Evolutionary conservation across 805 yeast genomes (phyloP), one percentile per base, ranked within the genome.

Genomic region (Cyberlindnera mississippiensis): DNA sequence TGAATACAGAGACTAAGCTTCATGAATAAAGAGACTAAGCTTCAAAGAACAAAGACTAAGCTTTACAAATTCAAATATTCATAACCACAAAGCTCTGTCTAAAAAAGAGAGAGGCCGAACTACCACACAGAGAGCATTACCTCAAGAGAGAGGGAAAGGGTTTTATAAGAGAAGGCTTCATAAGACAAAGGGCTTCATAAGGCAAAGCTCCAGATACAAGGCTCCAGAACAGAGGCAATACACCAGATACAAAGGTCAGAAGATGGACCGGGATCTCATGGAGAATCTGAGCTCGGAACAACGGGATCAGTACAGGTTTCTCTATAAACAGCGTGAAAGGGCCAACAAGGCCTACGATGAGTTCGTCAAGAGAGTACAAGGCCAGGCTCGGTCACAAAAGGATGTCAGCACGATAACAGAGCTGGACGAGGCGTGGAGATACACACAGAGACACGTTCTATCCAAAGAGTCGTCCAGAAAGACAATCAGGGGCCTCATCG

Each of bases 371-470:
- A 13, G 19, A 7, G 14, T 10, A 6, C 17, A 29, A 14, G 11
- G 17, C 5, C 18, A 27, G 12, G 29, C 8, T 8, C 27, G 10
- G 8, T 11, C 27, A 24, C 27, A 24, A 11, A 11, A 11, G 3
- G 37, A 36, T 8, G 40, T 40, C 6, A 4, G 12, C 13, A 20
- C 11, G 4, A 33, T 41, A 10, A 24, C 6, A 2, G 20, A 28
- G 9, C 15, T 36, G 10, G 36, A 35, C 4, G 40, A 39, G 33
- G 46, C 46, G 9, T 39, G 43, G 46, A 9, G 6, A 11, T 43
- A 35, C 12, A 39, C 38, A 19, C 27, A 28, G 20, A n/a, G 18
- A 14, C n/a, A 39, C 14, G n/a, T 43, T 3, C 29, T 43, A 7
- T 8, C 28, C n/a, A n/a, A n/a, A n/a, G n/a, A 2, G 37, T 30